phyloP scores from a whole-genome alignment of 2,329 filamentous ascomycete species.

The Aspergillus piperis region DNA sequence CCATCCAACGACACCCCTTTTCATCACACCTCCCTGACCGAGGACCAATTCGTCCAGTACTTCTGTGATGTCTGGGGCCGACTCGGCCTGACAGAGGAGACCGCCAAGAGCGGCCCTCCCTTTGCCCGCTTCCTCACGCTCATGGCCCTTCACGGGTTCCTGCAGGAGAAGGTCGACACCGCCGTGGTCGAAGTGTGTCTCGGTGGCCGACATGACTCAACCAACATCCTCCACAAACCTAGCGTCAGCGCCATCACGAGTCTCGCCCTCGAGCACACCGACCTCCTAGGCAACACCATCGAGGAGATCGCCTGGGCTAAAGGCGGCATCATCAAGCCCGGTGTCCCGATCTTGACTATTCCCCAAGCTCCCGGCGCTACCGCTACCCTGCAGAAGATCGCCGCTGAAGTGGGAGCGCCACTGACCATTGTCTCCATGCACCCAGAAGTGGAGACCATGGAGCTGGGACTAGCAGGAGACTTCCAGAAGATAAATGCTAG shows the following conservation, averaged over 20 bases:
- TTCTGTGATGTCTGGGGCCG: not conserved
- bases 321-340: not conserved
- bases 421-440: not conserved
- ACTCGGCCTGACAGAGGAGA: not conserved
- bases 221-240: not conserved
- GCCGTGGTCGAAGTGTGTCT: slow-evolving; percentile 1
- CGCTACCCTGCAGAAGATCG: not conserved
- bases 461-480: not conserved
- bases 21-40: not conserved
- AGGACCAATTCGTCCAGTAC: not conserved
- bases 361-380: not conserved
- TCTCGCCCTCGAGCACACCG: not conserved
- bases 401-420: not conserved
- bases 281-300: not conserved
- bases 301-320: not conserved
- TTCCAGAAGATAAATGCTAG: slow-evolving; percentile 1
- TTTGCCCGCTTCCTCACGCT: slow-evolving; percentile 1
- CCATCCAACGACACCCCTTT: not conserved
- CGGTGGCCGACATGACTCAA: not conserved
- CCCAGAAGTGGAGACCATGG: slow-evolving; percentile 2
- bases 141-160: not conserved
- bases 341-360: not conserved
- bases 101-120: not conserved
- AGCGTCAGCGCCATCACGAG: not conserved
- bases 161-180: slow-evolving; percentile 1